Conservation (phyloP, 2,329 filamentous ascomycete genomes). For the Penicillium occitanis region DNA sequence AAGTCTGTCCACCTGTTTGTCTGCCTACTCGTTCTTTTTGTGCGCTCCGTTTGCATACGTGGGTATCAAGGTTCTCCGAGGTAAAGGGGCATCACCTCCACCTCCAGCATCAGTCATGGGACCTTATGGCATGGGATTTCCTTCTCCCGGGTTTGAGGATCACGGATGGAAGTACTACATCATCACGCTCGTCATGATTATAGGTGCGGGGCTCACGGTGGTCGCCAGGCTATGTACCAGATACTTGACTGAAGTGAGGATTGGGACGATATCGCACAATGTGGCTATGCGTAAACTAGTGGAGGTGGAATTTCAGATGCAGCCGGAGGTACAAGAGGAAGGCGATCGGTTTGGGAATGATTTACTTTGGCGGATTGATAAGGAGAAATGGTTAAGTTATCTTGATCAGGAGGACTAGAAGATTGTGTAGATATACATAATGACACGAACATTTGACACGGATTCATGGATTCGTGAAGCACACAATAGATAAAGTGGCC, state of each 20-base stretch:
- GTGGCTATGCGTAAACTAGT: conserved; percentile 11
- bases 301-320: conserved; percentile 8
- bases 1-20: background rate
- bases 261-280: background rate
- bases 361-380: background rate
- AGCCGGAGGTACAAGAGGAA: background rate
- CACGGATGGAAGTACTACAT: conserved; percentile 10
- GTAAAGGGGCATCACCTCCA: background rate
- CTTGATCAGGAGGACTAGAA: too few relatives aligned
- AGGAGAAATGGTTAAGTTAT: background rate
- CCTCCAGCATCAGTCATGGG: background rate
- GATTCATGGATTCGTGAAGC: background rate
- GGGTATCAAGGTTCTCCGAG: background rate
- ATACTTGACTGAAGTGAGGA: conserved; percentile 7
- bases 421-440: background rate
- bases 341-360: conserved; percentile 14
- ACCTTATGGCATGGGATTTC: conserved; percentile 1
- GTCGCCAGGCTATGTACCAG: background rate
- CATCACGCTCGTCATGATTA: conserved; percentile 7
- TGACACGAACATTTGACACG: background rate
- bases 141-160: conserved; percentile 3
- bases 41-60: too few relatives aligned
- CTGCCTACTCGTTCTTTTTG: background rate
- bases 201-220: background rate
- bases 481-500: background rate